Conservation (phyloP, 176 grass and related monocot genomes). For the Oryza meyeriana region DNA sequence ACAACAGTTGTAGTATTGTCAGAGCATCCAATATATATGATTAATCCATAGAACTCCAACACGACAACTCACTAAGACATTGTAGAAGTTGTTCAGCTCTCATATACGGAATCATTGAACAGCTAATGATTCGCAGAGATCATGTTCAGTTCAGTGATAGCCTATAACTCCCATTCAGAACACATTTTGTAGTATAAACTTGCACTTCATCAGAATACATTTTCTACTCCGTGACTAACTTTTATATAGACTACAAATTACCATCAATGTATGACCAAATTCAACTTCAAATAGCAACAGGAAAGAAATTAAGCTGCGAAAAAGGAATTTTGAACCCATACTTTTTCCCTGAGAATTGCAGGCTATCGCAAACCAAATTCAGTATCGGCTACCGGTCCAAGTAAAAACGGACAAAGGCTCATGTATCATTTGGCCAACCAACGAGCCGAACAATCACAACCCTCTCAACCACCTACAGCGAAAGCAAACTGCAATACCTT, state of each 20-base stretch:
- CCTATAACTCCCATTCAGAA: no score
- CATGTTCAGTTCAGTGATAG: background rate
- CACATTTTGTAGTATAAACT: background rate
- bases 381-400: background rate
- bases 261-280: background rate
- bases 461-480: background rate
- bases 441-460: background rate
- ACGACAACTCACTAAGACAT: background rate
- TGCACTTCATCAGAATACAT: background rate
- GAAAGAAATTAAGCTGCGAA: background rate
- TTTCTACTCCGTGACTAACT: background rate
- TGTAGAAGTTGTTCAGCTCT: background rate
- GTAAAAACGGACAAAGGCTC: background rate
- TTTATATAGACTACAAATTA: background rate
- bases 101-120: background rate
- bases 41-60: background rate
- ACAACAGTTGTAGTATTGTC: slow-evolving; percentile 10
- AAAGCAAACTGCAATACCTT: slow-evolving; percentile 21
- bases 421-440: background rate
- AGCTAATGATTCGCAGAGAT: background rate
- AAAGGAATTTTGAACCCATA: background rate
- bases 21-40: background rate
- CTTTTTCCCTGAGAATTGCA: background rate
- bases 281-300: background rate
- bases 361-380: background rate